Conservation (phyloP, 331 rosid genomes). For the Malus hybrid region DNA sequence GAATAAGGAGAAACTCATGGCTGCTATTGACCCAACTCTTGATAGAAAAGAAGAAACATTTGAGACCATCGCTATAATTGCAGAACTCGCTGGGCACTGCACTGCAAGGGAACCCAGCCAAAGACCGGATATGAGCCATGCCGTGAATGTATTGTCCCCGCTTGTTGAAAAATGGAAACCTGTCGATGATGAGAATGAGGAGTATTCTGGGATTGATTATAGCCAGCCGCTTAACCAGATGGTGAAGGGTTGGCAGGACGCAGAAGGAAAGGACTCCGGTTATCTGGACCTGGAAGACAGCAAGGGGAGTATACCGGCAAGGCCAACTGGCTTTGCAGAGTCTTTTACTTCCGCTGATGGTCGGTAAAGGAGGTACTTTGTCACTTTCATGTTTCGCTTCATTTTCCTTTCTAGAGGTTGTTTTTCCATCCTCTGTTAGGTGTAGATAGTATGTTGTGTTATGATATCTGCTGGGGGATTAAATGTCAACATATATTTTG, state of each 20-base stretch:
- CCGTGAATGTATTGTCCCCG: conserved; percentile 69
- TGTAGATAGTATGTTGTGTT: conserved; percentile 47
- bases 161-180: conserved; percentile 98
- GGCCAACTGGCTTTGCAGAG: conserved; percentile 91
- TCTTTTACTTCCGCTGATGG: conserved; percentile 71
- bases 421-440: conserved; percentile 17
- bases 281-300: conserved; percentile 66
- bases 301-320: conserved; percentile 87
- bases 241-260: conserved; percentile 98
- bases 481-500: conserved; percentile 20
- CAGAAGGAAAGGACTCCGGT: conserved; percentile 76
- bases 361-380: conserved; percentile 40
- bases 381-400: neutral
- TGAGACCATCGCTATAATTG: conserved; percentile 53
- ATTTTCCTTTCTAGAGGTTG: neutral
- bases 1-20: conserved; percentile 64
- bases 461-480: conserved; percentile 15
- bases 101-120: conserved; percentile 90
- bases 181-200: conserved; percentile 57
- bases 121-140: conserved; percentile 93
- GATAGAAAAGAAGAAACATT: conserved; percentile 66
- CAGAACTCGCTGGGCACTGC: conserved; percentile 95
- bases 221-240: conserved; percentile 87
- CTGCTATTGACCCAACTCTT: conserved; percentile 69
- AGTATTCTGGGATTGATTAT: conserved; percentile 80